These are phyloP conservation scores for Trichoderma atrobrunneum DNA, from an alignment of 2,329 filamentous ascomycete species.

Conservation along the genomic window DNA sequence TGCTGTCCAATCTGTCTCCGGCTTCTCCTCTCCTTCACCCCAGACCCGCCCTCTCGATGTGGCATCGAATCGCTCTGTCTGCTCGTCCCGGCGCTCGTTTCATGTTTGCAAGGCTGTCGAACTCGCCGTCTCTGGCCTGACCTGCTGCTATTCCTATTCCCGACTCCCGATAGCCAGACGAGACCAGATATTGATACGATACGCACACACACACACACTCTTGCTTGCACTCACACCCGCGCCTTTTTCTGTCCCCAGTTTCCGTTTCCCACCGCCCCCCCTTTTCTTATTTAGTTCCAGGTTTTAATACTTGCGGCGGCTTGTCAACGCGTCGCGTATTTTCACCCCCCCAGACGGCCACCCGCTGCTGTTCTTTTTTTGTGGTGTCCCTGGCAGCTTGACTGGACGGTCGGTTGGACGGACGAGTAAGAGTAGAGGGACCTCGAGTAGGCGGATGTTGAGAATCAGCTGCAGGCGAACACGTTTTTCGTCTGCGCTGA, in stretches of 20 bases:
- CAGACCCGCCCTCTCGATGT: constrained; percentile 29
- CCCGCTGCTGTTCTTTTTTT: neutral
- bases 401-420: constrained; percentile 18
- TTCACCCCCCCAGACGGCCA: constrained; percentile 16
- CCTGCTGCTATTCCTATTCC: constrained; percentile 21
- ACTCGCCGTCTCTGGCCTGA: neutral
- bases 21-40: constrained; percentile 14
- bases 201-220: neutral
- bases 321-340: constrained; percentile 36
- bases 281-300: constrained; percentile 19
- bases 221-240: constrained; percentile 1
- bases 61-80: constrained; percentile 28
- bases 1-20: neutral
- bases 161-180: constrained; percentile 21
- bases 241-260: constrained; percentile 12
- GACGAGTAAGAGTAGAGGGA: constrained; percentile 20
- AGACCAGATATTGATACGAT: constrained; percentile 17
- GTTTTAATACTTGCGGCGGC: constrained; percentile 21
- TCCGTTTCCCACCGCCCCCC: constrained; percentile 23
- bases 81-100: constrained; percentile 26
- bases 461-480: constrained; percentile 61
- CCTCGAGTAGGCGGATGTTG: constrained; percentile 32
- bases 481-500: constrained; percentile 59
- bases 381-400: constrained; percentile 22
- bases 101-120: constrained; percentile 32